A percentile compares a stretch with the other conserved stretches of the same genome.
phyloP scores from a whole-genome alignment of 2,329 filamentous ascomycete genomes.

The Verticillium longisporum region DNA sequence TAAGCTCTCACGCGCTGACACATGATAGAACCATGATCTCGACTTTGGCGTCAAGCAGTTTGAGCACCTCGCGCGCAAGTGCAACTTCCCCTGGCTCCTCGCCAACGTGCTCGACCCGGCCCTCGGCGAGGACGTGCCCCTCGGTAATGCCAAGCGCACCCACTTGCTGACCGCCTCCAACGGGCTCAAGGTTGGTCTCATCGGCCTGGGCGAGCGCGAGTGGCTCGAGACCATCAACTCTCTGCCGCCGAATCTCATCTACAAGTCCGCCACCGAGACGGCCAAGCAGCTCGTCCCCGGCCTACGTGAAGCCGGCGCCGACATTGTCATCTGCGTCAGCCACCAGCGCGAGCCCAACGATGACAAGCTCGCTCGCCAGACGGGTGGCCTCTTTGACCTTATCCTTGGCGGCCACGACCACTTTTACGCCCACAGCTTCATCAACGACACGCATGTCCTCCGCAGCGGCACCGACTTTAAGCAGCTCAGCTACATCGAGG shows the following conservation, averaged over 20 bases:
- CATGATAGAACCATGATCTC: constrained; percentile 72
- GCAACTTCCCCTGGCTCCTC: constrained; percentile 82
- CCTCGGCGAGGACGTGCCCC: constrained; percentile 64
- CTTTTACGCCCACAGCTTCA: constrained; percentile 70
- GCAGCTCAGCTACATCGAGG: constrained; percentile 83
- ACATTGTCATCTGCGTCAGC: constrained; percentile 75
- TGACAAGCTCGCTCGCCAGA: constrained; percentile 71
- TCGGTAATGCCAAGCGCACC: constrained; percentile 70
- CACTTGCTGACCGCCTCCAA: constrained; percentile 73
- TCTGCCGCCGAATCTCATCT: constrained; percentile 74
- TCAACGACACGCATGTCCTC: constrained; percentile 78
- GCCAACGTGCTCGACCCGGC: constrained; percentile 84
- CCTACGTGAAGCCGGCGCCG: constrained; percentile 69
- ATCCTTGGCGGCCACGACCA: constrained; percentile 89
- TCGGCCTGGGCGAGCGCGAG: constrained; percentile 80
- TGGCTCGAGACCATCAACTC: constrained; percentile 88
- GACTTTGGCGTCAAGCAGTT: constrained; percentile 87
- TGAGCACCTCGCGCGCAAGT: constrained; percentile 63
- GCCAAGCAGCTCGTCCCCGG: constrained; percentile 69
- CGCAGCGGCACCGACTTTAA: constrained; percentile 89
- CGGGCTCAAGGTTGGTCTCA: constrained; percentile 77
- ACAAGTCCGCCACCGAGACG: constrained; percentile 69
- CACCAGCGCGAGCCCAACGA: constrained; percentile 89
- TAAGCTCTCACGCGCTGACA: constrained; percentile 6
- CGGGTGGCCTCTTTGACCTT: constrained; percentile 71